Base-by-base conservation (phyloP, 1,139 yeast species). In the Meyerozyma sp. region DNA sequence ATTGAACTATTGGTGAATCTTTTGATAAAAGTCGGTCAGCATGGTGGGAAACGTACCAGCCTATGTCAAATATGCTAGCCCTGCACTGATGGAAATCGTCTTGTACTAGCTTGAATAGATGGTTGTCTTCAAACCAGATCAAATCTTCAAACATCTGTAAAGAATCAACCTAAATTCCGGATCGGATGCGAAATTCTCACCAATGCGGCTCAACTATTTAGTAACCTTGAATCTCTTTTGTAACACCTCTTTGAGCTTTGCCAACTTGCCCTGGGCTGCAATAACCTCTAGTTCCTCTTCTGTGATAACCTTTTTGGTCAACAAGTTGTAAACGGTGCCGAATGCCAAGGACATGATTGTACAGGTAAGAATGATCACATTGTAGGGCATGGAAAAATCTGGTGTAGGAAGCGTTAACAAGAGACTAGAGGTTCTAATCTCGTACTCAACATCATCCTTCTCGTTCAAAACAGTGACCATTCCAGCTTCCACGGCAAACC, bases 321-420 rank as follows among this genome's bases (percentile, higher is more conserved):
- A 61, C 45, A 91, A 68, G 56, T 93, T 91, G 67, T 83, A 90
- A 8, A 91, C 58, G 0, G 94, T 80, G 3, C 98, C 98, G 66
- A 91, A 93, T 0, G 93, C 83, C 48, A 93, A 68, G 0, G 98
- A 91, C 86, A 93, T 85, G 9, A 90, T 85, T 0, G 98, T 94
- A 21, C 96, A 88, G 0, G 98, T 88, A 50, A 94, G 72, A 40
- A 94, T 94, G 47, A 94, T 93, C 40, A 94, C 99, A 57, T 94
- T 94, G 61, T 94, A 94, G 1, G 98, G 98, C 99, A 94, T 94
- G 47, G 96, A 87, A 63, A 94, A 94, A 68, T 94, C 99, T 0
- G 99, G 99, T 0, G 98, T 94, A 2, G 98, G 97, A 42, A 94
- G 73, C 0, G 95, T 81, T 40, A 94, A 71, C 46, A 94, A 69